A percentile compares a stretch with the other conserved stretches of the same genome.
These are phyloP conservation scores for Colletotrichum sp. DNA, from an alignment of 2,329 filamentous ascomycete species.

Conservation along the genomic window DNA sequence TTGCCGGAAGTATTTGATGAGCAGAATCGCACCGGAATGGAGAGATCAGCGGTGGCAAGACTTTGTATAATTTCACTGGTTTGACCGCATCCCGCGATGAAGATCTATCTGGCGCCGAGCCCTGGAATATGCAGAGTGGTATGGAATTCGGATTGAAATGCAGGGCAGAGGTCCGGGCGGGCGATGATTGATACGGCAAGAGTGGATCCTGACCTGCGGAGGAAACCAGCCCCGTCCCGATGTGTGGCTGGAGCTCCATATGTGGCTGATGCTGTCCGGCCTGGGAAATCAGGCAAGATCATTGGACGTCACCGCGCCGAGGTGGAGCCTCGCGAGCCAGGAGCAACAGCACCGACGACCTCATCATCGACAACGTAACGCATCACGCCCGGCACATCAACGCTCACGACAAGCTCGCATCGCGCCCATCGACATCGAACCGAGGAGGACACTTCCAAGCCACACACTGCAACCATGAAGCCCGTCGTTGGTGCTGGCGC, in stretches of 20 bases:
- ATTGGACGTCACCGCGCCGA: constrained; percentile 16
- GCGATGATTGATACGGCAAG: background rate
- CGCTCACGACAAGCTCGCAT: constrained; percentile 12
- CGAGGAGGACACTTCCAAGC: background rate
- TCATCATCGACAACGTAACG: constrained; percentile 1
- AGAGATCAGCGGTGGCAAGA: background rate
- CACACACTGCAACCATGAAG: constrained; percentile 74
- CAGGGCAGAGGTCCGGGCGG: background rate
- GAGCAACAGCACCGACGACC: background rate
- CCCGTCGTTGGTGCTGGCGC: constrained; percentile 89
- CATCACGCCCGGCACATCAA: background rate
- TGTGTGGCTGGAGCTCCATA: background rate
- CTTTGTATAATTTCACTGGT: background rate
- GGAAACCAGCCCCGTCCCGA: background rate
- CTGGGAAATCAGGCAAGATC: constrained; percentile 4
- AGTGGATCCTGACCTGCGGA: background rate
- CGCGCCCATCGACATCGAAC: background rate
- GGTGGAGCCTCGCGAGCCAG: constrained; percentile 12
- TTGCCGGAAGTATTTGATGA: background rate
- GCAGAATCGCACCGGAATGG: background rate
- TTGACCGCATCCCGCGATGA: background rate
- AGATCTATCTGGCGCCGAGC: background rate
- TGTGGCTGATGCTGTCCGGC: background rate
- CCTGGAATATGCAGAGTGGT: background rate
- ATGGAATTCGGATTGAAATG: background rate